Base-by-base conservation (phyloP, 495 filamentous ascomycete genomes). In the Penicillium egyptiacum region DNA sequence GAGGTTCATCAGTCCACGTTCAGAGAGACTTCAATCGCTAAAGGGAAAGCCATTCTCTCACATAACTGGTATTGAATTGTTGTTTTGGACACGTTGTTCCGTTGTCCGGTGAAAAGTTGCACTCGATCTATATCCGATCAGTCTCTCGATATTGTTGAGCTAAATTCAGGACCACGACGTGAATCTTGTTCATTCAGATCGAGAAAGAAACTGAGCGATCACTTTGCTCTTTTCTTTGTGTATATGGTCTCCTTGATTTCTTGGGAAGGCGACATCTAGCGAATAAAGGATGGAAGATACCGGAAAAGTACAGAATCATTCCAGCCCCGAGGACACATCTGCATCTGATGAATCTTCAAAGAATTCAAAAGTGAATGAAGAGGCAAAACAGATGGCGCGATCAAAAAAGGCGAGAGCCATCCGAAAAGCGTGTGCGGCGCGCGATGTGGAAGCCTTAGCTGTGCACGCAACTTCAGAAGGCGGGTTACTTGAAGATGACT, bases 401-500 rank as follows among this genome's bases (percentile, higher is more conserved):
- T 42, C 61, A 1, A 62, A 68, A 31, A 77, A 78, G 55, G 66
- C 62, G 31, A 64, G 63, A 50, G 72, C 75, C 25, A 91, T 96
- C 58, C 69, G 80, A 33, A 73, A 76, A 48, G 92, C 91, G 46
- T 96, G 92, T 70, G 73, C 76, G 53, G 67, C 75, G 59, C 74
- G 75, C 20, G 82, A 96, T 67, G 68, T 91, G 31, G 77, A 79
- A 56, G 74, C 78, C 30, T 74, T 98, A 47, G 71, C 85, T 40
- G 67, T 64, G 4, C 78, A 90, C 58, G 92, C 94, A 17, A 86
- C 84, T 23, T 87, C 87, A 11, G 73, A 80, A 52, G 87, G 86
- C 12, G 94, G 94, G 6, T 80, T 98, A 46, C 68, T 97, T 33
- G 81, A 84, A 45, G 94, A 98, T 74, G 78, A 81, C n/a, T 72